phyloP scores from a whole-genome alignment of 176 grass and related monocot genomes.

The Avena atlantica region DNA sequence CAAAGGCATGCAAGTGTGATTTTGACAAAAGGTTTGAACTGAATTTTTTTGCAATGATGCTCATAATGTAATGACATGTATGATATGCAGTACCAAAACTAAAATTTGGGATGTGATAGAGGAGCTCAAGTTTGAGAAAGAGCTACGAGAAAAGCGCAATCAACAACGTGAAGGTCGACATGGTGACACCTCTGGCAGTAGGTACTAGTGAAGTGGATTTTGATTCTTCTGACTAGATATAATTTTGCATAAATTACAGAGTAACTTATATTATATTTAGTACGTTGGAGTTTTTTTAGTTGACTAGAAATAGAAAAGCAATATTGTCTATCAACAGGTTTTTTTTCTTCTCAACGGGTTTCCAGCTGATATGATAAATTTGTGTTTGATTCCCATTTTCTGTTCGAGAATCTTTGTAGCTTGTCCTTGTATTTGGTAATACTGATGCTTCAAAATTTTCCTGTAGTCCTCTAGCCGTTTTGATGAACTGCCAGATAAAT shows the following conservation, averaged over 20 bases:
- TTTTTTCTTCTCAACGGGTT: neutral
- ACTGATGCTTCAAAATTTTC: slow-evolving; percentile 40
- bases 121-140: slow-evolving; percentile 96
- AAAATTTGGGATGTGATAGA: too few relatives aligned
- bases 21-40: too few relatives aligned
- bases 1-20: too few relatives aligned
- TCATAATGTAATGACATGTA: too few relatives aligned
- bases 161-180: slow-evolving; percentile 86
- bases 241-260: neutral
- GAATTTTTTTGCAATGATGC: too few relatives aligned
- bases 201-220: slow-evolving; percentile 43
- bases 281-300: slow-evolving; percentile 27
- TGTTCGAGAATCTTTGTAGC: slow-evolving; percentile 34
- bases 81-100: too few relatives aligned
- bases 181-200: slow-evolving; percentile 69
- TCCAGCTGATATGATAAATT: slow-evolving; percentile 21
- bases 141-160: slow-evolving; percentile 80
- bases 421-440: slow-evolving; percentile 26
- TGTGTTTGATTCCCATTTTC: slow-evolving; percentile 24
- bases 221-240: slow-evolving; percentile 14
- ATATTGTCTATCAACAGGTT: neutral
- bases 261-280: slow-evolving; percentile 27
- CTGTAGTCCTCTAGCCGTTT: slow-evolving; percentile 79
- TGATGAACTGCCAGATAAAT: slow-evolving; percentile 91
- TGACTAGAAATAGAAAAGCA: neutral